These are phyloP conservation scores for Diplodia scrobiculata DNA, from an alignment of 2,329 filamentous ascomycete genomes.

Conservation along the genomic window DNA sequence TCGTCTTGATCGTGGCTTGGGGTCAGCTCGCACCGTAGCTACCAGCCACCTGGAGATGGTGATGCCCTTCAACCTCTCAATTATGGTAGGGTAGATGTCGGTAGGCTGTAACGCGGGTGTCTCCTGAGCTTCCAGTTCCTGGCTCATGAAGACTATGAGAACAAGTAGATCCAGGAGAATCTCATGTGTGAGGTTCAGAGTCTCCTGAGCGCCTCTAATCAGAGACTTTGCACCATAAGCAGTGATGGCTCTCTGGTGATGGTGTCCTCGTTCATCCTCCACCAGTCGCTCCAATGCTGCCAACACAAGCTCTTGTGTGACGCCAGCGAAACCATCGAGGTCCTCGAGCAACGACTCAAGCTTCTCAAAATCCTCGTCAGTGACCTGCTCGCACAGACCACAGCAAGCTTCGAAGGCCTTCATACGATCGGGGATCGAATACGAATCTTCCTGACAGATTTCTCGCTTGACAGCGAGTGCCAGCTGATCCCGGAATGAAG, in stretches of 20 bases:
- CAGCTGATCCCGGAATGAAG: slow-evolving; percentile 68
- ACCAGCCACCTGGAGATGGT: slow-evolving; percentile 42
- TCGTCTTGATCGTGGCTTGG: slow-evolving; percentile 16
- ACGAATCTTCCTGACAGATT: slow-evolving; percentile 70
- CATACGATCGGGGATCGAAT: slow-evolving; percentile 65
- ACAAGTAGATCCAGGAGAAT: slow-evolving; percentile 81
- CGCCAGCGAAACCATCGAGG: slow-evolving; percentile 58
- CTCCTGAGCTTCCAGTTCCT: slow-evolving; percentile 73
- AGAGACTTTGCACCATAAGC: slow-evolving; percentile 75
- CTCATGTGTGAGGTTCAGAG: slow-evolving; percentile 69
- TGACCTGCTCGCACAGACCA: slow-evolving; percentile 75
- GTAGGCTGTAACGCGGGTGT: slow-evolving; percentile 65
- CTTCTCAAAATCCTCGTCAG: slow-evolving; percentile 75
- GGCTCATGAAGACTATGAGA: slow-evolving; percentile 82
- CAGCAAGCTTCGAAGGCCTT: slow-evolving; percentile 76
- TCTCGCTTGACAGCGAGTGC: slow-evolving; percentile 69
- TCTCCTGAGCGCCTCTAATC: slow-evolving; percentile 77
- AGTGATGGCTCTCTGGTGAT: slow-evolving; percentile 59
- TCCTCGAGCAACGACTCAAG: slow-evolving; percentile 70
- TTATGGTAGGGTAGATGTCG: slow-evolving; percentile 68
- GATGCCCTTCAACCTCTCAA: slow-evolving; percentile 43
- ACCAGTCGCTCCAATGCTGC: slow-evolving; percentile 55
- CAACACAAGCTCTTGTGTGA: slow-evolving; percentile 57
- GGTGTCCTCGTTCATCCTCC: slow-evolving; percentile 41
- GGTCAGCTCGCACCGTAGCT: slow-evolving; percentile 16